Base-by-base conservation (phyloP, 2,329 filamentous ascomycete genomes). In the Parasarocladium wereldwijsianum region DNA sequence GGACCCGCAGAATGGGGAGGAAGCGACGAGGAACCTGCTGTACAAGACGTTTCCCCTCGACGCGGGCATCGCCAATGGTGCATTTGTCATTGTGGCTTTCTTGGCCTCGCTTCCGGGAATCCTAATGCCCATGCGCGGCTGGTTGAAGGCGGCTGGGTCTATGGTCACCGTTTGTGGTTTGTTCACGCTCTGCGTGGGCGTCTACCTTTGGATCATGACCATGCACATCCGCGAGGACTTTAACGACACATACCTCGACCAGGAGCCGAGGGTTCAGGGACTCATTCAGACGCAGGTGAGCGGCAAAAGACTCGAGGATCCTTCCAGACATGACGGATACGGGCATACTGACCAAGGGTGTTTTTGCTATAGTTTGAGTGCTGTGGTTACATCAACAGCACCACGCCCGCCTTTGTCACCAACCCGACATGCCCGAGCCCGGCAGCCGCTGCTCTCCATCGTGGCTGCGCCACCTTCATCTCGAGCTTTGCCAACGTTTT, bases 361-460 rank as follows among this genome's bases (percentile, higher is more conserved):
- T 5, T 6, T 8, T 21, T n/a, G n/a, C 20, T 26, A 2, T 44
- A 84, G 73, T 86, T 87, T 49, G 50, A 70, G 42, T 90, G 82
- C 68, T 90, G 82, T 43, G 82, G 82, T 37, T 90, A 82, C 56
- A 56, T 69, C 41, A 83, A 85, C 55, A 71, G 66, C 50, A 77
- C 74, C 4, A 64, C 70, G 9, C 77, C 78, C 8, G 71, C 75
- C 30, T 87, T 86, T 48, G 62, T 83, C 38, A 71, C 68, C 33
- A 76, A 86, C 42, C 39, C 51, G 5, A 70, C 65, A 2, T 90
- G 82, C 50, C 64, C 71, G 8, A 81, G 73, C 45, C 70, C 77
- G 6, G 70, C 78, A 3, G 67, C 75, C 21, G 80, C 82, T 2
- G 74, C 76, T 10, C 62, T 80, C 20, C 67, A 76, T 46, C 63